Evolutionary conservation across 805 yeast species (phyloP).

Genomic region (Schizosaccharomyces lindneri): DNA sequence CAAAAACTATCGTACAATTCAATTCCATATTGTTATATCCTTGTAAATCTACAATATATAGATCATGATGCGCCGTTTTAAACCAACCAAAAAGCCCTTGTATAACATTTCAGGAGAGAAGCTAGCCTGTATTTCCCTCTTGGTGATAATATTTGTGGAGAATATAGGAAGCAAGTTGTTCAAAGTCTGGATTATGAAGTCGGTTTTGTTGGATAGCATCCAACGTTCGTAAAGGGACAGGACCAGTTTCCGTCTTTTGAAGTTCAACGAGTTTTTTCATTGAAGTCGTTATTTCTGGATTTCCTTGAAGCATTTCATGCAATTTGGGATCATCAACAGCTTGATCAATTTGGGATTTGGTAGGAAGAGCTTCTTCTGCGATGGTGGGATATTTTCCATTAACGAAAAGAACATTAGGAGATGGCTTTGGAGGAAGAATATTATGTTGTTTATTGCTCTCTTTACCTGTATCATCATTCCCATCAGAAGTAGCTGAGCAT

Average conservation of each 20-base stretch:
- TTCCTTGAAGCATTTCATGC: background rate
- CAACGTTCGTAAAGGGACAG: background rate
- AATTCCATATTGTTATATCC: too few relatives aligned
- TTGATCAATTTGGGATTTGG: background rate
- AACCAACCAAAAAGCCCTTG: too few relatives aligned
- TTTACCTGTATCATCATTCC: background rate
- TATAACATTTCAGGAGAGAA: too few relatives aligned
- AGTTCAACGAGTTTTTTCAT: background rate
- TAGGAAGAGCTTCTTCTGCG: background rate
- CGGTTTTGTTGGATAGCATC: background rate
- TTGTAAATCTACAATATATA: too few relatives aligned
- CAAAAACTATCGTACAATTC: too few relatives aligned
- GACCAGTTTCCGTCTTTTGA: background rate
- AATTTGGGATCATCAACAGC: background rate
- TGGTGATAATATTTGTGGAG: background rate
- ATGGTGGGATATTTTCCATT: background rate
- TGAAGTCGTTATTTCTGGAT: background rate
- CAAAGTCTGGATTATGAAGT: background rate
- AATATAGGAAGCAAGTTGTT: background rate
- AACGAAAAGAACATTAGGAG: background rate
- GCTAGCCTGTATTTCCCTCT: too few relatives aligned
- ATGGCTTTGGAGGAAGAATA: background rate
- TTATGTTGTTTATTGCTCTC: background rate
- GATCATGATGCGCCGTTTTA: too few relatives aligned
- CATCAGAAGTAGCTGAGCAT: background rate